Evolutionary conservation across 2,329 filamentous ascomycete genomes (phyloP), one percentile per base, ranked within the genome.

Genomic region (Apiospora pterosperma): DNA sequence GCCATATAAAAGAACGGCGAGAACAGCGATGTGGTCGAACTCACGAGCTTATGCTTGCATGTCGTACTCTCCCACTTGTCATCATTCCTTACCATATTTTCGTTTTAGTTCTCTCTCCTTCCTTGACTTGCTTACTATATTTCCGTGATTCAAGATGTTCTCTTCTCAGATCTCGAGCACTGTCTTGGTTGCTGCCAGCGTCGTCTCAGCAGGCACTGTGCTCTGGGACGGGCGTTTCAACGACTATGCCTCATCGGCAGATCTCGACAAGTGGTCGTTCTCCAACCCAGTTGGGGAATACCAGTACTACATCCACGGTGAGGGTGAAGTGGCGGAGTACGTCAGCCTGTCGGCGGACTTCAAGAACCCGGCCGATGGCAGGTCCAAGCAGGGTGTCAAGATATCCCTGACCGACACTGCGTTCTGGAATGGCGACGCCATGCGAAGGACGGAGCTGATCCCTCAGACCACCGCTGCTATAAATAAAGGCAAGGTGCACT

Each of bases 271-370:
- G 48, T 88, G 86, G 86, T 86, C 83, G 1, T 90, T 84, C 84
- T 82, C 80, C 7, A 88, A 87, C 72, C 82, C 88, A 75, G 83
- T 86, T 66, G 85, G 85, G 1, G 83, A 86, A 1, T 92, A 90
- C 77, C 90, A 92, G 76, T 92, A 89, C 80, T 92, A 92, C 79
- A 91, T 91, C 73, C 90, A 92, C 78, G 90, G 90, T 60, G 76
- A 78, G 10, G 83, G 81, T 10, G 60, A 77, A 1, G 80, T 85
- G 19, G 81, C 80, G 58, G 77, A 85, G 70, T 91, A 91, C 75
- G 82, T 91, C 67, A 86, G 86, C 69, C 80, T 91, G 1, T 84
- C 82, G 1, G 73, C 85, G 0, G 75, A 77, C 64, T 88, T 82
- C 81, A 89, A 89, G 79, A 91, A 91, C 76, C 85, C 88, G 0